Evolutionary conservation across 169 alveolate species (phyloP).

Genomic region (Babesia caballi): DNA sequence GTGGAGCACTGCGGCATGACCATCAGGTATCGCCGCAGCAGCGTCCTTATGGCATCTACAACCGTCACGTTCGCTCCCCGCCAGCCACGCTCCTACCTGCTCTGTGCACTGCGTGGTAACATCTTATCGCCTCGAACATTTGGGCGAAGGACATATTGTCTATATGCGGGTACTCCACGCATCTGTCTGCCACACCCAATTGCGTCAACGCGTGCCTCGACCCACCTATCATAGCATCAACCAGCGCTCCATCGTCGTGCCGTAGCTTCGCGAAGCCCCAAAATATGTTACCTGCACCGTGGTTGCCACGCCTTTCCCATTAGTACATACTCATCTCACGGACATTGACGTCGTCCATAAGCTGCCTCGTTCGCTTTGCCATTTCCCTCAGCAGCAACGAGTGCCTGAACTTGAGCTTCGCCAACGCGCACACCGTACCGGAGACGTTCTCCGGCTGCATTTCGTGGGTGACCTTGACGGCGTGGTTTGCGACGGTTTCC

Average conservation of each 20-base stretch:
- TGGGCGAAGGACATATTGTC: constrained; percentile 61
- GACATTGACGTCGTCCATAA: constrained; percentile 18
- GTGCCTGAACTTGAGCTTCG: constrained; percentile 36
- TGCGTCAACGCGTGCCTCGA: neutral
- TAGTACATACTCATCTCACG: constrained; percentile 53
- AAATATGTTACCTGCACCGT: constrained; percentile 43
- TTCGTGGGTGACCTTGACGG: constrained; percentile 3
- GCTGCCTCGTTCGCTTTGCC: constrained; percentile 21
- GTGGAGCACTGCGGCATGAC: constrained; percentile 45
- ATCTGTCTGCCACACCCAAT: neutral
- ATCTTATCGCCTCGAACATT: constrained; percentile 41
- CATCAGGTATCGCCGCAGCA: constrained; percentile 19
- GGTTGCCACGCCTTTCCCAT: neutral
- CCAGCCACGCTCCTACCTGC: constrained; percentile 1
- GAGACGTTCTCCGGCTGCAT: constrained; percentile 50
- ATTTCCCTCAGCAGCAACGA: constrained; percentile 20
- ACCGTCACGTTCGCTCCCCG: neutral
- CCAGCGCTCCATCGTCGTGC: constrained; percentile 19
- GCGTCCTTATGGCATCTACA: constrained; percentile 7
- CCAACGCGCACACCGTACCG: constrained; percentile 40
- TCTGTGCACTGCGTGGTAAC: constrained; percentile 24
- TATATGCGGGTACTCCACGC: constrained; percentile 18
- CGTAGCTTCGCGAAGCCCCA: constrained; percentile 59
- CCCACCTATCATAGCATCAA: constrained; percentile 14
- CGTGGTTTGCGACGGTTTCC: constrained; percentile 11